Base-by-base conservation (phyloP, 257 asterid genomes). In the Penstemon newberryi region DNA sequence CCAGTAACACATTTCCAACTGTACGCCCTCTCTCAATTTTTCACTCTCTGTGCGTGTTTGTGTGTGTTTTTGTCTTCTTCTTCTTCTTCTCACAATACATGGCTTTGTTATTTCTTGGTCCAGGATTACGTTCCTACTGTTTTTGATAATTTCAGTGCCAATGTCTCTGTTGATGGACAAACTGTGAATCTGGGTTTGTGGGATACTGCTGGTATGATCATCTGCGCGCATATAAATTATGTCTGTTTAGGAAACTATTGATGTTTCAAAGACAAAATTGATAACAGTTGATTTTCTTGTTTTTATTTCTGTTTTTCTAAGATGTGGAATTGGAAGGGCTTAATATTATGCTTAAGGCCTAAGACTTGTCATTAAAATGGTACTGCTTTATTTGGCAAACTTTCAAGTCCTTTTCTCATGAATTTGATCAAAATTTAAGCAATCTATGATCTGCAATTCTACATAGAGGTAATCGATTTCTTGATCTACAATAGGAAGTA, bases 111-210 rank as follows among this genome's bases (percentile, higher is more conserved):
- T 65, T 69, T 72, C 40, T 81, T 69, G 60, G 33, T 18, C 2
- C 80, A 83, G 85, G 87, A 83, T 67, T 83, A 83, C 63, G 87
- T 83, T 42, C 87, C 87, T 9, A 80, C 85, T 44, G 85, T 83
- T 9, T 83, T 83, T 70, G 87, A 83, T 63, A 83, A 83, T 69
- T 83, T 80, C 65, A 83, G 85, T 60, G 87, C 87, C 65, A 80
- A 83, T 70, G 87, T 83, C 18, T 37, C 53, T 69, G 85, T 83
- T 63, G 85, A 83, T 75, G 85, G 87, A 6, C 77, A 73, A 56
- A 83, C 83, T 80, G 85, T 83, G 81, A 83, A 83, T 73, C 77
- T 83, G 73, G 87, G 87, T 65, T 65, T 80, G 80, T 83, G 87
- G 87, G 85, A 83, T 77, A 83, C 87, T 72, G 87, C 85, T 66